Evolutionary conservation across 169 alveolate genomes (phyloP).

Genomic region (Plasmodium berghei): DNA sequence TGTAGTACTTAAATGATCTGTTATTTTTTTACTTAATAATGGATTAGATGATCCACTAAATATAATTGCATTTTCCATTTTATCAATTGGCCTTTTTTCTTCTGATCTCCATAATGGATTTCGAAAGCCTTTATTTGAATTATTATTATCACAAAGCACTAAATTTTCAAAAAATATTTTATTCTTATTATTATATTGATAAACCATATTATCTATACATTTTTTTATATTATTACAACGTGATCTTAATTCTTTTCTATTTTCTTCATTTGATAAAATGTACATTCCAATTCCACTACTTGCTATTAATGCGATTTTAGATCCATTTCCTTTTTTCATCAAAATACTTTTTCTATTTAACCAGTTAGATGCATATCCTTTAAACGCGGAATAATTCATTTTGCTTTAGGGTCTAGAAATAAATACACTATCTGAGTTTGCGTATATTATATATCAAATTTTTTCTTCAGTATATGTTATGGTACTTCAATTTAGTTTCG

Average conservation of each 20-base stretch:
- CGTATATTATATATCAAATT: too few species aligned
- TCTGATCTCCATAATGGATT: constrained; percentile 78
- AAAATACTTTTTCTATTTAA: constrained; percentile 11
- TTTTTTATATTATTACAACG: constrained; percentile 21
- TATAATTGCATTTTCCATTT: constrained; percentile 77
- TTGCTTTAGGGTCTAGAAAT: neutral
- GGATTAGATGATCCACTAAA: constrained; percentile 80
- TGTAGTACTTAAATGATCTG: constrained; percentile 81
- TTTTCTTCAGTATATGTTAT: too few species aligned
- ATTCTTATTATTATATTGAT: neutral
- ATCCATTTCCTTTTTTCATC: constrained; percentile 6
- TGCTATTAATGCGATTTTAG: constrained; percentile 1
- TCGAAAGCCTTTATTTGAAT: constrained; percentile 22
- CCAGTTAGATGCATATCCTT: constrained; percentile 20
- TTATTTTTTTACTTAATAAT: constrained; percentile 73
- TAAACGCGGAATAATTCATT: constrained; percentile 22
- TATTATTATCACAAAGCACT: neutral
- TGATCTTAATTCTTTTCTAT: constrained; percentile 26
- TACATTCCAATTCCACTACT: constrained; percentile 33
- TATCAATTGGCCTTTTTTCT: constrained; percentile 75
- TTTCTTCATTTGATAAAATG: constrained; percentile 30
- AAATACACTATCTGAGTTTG: too few species aligned
- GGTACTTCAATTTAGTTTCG: too few species aligned
- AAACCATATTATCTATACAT: neutral
- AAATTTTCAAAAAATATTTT: neutral